Evolutionary conservation across 495 filamentous ascomycete species (phyloP).

Genomic region (Xylaria bambusicola): DNA sequence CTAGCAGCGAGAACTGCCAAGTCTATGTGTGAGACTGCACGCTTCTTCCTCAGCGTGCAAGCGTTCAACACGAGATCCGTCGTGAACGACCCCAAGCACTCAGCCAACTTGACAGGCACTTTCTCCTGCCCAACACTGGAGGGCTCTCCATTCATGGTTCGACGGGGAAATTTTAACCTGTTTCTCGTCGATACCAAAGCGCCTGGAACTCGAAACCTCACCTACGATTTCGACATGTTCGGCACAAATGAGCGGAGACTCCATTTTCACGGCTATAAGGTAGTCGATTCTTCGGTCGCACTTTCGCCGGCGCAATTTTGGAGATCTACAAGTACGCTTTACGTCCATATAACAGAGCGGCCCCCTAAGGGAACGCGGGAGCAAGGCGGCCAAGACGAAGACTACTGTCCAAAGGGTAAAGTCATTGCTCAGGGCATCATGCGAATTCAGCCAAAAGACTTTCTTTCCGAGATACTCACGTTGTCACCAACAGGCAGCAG

Average conservation of each 20-base stretch:
- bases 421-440: conserved; percentile 61
- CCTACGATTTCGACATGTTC: conserved; percentile 62
- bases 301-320: conserved; percentile 57
- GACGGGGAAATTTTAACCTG: conserved; percentile 59
- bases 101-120: conserved; percentile 61
- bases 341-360: conserved; percentile 53
- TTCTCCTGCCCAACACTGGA: conserved; percentile 60
- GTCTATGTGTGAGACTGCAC: conserved; percentile 54
- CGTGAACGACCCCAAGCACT: conserved; percentile 50
- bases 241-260: conserved; percentile 52
- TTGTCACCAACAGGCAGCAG: conserved; percentile 52
- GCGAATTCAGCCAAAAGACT: conserved; percentile 57
- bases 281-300: conserved; percentile 60
- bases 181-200: conserved; percentile 55
- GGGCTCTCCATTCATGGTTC: conserved; percentile 61
- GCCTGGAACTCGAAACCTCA: conserved; percentile 59
- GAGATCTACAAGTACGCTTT: conserved; percentile 65
- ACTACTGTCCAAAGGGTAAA: conserved; percentile 39
- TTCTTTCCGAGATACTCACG: conserved; percentile 59
- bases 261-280: conserved; percentile 63
- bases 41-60: conserved; percentile 63
- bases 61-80: conserved; percentile 50
- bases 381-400: conserved; percentile 40
- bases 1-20: conserved; percentile 55
- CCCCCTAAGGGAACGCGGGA: conserved; percentile 17